A percentile compares a stretch with the other conserved stretches of the same genome.
Evolutionary conservation across 495 filamentous ascomycete genomes (phyloP).

Genomic region (Terfezia claveryi): DNA sequence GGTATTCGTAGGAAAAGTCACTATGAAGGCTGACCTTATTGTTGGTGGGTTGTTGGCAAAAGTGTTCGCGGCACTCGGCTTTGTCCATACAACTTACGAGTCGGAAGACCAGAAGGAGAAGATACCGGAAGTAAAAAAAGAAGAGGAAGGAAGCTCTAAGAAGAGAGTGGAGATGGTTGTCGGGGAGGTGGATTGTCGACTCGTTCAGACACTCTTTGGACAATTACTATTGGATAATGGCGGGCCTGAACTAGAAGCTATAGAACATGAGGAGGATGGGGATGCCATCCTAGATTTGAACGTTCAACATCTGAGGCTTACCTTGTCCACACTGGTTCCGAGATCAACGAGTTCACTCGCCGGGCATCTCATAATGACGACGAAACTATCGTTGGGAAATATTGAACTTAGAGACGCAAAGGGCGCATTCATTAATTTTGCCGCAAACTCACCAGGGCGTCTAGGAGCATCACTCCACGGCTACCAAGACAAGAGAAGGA

Average conservation of each 20-base stretch:
- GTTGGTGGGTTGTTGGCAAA: conserved; percentile 43
- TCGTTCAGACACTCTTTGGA: conserved; percentile 24
- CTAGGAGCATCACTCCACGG: conserved; percentile 22
- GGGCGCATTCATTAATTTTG: conserved; percentile 47
- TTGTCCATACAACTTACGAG: not conserved
- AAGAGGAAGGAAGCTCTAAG: conserved; percentile 11
- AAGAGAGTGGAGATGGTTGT: conserved; percentile 7
- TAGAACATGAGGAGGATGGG: conserved; percentile 3
- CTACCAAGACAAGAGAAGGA: conserved; percentile 24
- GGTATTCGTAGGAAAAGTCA: conserved; percentile 32
- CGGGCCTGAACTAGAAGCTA: conserved; percentile 11
- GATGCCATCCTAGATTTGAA: conserved; percentile 24
- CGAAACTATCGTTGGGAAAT: not conserved
- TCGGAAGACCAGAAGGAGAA: conserved; percentile 21
- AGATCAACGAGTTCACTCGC: not conserved
- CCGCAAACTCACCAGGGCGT: conserved; percentile 22
- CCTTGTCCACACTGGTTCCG: not conserved
- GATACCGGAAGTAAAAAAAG: conserved; percentile 6
- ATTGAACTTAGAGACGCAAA: conserved; percentile 33
- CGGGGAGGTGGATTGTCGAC: conserved; percentile 7
- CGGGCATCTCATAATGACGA: not conserved
- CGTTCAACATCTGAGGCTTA: conserved; percentile 25
- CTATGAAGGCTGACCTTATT: conserved; percentile 43
- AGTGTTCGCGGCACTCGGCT: conserved; percentile 31
- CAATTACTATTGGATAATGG: conserved; percentile 27